phyloP scores from a whole-genome alignment of 2,329 filamentous ascomycete species.

The Diplodia mutila region DNA sequence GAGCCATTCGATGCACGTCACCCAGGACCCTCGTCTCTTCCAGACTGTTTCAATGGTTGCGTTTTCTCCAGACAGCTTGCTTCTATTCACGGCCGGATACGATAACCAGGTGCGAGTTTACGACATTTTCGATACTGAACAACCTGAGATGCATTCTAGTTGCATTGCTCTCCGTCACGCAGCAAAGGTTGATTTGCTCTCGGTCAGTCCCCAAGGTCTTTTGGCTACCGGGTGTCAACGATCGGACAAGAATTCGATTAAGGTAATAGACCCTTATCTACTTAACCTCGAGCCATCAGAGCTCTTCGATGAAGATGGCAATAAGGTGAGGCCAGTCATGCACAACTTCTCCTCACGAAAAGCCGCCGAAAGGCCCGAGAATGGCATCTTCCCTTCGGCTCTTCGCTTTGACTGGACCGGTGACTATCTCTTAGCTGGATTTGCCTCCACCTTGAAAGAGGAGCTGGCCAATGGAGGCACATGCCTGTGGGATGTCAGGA shows the following conservation, averaged over 20 bases:
- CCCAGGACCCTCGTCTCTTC: constrained; percentile 58
- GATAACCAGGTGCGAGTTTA: constrained; percentile 55
- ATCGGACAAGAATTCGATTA: constrained; percentile 39
- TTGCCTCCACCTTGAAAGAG: constrained; percentile 48
- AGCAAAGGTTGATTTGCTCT: constrained; percentile 56
- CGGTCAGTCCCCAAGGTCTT: constrained; percentile 45
- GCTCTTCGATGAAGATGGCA: constrained; percentile 8
- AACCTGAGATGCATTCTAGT: constrained; percentile 4
- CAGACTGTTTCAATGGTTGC: constrained; percentile 60
- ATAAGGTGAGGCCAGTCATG: constrained; percentile 28
- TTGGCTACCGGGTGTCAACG: constrained; percentile 55
- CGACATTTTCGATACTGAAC: constrained; percentile 38
- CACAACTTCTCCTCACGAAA: constrained; percentile 38
- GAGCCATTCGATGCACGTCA: constrained; percentile 50
- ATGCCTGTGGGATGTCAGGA: constrained; percentile 57
- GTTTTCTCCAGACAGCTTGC: constrained; percentile 52
- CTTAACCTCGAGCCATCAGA: constrained; percentile 17
- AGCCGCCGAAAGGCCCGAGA: constrained; percentile 35
- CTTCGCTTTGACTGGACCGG: constrained; percentile 39
- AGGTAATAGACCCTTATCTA: constrained; percentile 32
- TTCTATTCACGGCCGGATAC: constrained; percentile 59
- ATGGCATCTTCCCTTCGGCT: constrained; percentile 38
- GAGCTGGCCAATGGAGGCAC: constrained; percentile 54
- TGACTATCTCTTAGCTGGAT: constrained; percentile 58
- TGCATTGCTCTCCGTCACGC: constrained; percentile 40